Evolutionary conservation across 495 filamentous ascomycete genomes (phyloP), one percentile per base, ranked within the genome.

Genomic region (Penicillium turbatum): DNA sequence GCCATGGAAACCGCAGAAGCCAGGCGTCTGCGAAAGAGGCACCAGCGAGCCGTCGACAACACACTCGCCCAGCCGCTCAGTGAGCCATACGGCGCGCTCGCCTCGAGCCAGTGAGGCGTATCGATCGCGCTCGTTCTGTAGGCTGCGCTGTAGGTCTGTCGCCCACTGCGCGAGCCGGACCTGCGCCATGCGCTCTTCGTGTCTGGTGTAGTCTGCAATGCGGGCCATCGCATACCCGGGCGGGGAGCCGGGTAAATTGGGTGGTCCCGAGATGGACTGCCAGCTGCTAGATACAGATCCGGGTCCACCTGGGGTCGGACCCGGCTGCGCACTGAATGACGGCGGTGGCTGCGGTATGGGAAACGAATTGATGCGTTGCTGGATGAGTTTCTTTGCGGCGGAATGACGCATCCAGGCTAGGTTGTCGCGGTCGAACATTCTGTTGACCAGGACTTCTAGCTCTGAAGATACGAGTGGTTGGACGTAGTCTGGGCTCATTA

Each of bases 401-500:
- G 85, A 77, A 67, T 97, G 89, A 35, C 93, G 84, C 29, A 97
- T 81, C 80, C 88, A 92, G n/a, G 89, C 82, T 26, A 89, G 78
- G 47, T 87, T 90, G 38, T 95, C 86, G 6, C 79, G 79, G 36
- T 89, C 83, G 60, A 98, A 92, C 9, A 97, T 70, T 31, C 83
- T 80, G 29, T 80, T 69, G 34, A 97, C 85, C 11, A 99, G 75
- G 12, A 70, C 64, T 10, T 64, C 57, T 7, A 99, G 80, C 55
- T 99, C 95, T 17, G 90, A 92, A 26, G 79, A 65, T 10, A 89
- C 70, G 2, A 97, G 77, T 3, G 95, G 95, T 51, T 90, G 87
- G 15, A 96, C 76, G 66, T 99, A 99, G 59, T 92, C 88, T 3
- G 95, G 85, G 41, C 83, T 90, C 93, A 99, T 99, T 12, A 99